Evolutionary conservation across 2,329 filamentous ascomycete genomes (phyloP).

Genomic region (Trichoderma polysporum): DNA sequence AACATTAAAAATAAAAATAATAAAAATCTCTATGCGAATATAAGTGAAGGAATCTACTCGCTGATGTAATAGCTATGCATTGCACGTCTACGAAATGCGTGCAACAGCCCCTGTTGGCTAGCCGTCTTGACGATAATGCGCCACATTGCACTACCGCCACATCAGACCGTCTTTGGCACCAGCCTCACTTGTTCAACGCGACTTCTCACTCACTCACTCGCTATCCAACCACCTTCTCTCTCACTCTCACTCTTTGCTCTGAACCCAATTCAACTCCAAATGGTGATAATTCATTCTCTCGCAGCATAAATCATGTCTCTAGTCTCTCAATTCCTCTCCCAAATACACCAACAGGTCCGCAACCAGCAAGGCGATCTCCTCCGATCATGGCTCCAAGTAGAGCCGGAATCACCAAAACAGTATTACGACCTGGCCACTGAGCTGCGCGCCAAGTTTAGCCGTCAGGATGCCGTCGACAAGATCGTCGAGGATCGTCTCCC

Average conservation of each 20-base stretch:
- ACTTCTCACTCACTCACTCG: constrained; percentile 19
- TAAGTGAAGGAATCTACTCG: too few species aligned
- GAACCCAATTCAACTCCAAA: not conserved
- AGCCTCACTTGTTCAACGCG: constrained; percentile 13
- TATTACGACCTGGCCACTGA: constrained; percentile 69
- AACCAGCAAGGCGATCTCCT: constrained; percentile 64
- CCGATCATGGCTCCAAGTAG: constrained; percentile 70
- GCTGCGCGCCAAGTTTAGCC: constrained; percentile 57
- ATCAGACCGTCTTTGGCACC: not conserved
- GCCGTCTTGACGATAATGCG: not conserved
- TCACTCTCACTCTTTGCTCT: constrained; percentile 3
- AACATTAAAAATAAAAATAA: too few species aligned
- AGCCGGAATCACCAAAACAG: constrained; percentile 65
- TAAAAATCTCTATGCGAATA: too few species aligned
- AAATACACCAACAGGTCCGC: constrained; percentile 57
- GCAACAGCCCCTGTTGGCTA: not conserved
- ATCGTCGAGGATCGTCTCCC: constrained; percentile 65
- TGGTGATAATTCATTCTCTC: not conserved
- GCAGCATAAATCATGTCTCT: constrained; percentile 52
- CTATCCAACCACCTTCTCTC: not conserved
- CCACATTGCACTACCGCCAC: constrained; percentile 7
- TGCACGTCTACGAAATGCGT: too few species aligned
- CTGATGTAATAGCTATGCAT: too few species aligned
- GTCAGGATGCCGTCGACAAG: constrained; percentile 55
- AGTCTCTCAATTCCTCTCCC: constrained; percentile 65